These are phyloP conservation scores for Candida schatavii DNA, from an alignment of 805 yeast species.

Conservation along the genomic window DNA sequence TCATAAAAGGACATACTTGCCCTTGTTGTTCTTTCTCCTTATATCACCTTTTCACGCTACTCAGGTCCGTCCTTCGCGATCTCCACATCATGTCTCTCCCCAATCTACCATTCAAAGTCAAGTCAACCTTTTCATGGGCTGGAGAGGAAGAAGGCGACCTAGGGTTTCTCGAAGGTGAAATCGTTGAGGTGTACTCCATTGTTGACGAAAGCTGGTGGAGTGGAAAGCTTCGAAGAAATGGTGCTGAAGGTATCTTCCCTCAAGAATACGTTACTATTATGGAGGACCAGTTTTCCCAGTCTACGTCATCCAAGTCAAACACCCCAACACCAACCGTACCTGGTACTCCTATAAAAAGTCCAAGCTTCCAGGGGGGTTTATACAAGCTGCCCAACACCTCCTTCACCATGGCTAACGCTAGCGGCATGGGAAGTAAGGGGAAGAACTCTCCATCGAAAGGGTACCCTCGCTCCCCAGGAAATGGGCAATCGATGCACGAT, in stretches of 20 bases:
- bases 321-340: conserved; percentile 12
- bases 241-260: conserved; percentile 83
- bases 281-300: conserved; percentile 24
- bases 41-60: neutral
- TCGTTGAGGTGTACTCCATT: conserved; percentile 74
- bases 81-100: conserved; percentile 29
- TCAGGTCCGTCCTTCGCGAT: neutral
- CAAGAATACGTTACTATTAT: conserved; percentile 73
- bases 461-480: conserved; percentile 1
- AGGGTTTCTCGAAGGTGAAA: conserved; percentile 92
- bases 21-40: neutral
- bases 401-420: neutral
- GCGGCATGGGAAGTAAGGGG: neutral
- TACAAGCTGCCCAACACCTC: conserved; percentile 2
- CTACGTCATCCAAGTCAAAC: conserved; percentile 13
- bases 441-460: neutral
- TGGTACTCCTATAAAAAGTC: conserved; percentile 9
- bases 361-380: neutral
- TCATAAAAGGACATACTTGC: too few relatives aligned
- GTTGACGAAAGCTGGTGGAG: conserved; percentile 94
- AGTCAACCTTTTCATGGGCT: conserved; percentile 89
- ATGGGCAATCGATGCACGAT: conserved; percentile 1
- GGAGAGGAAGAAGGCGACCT: conserved; percentile 87
- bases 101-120: conserved; percentile 66
- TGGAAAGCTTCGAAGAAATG: conserved; percentile 77